phyloP scores from a whole-genome alignment of 2,329 filamentous ascomycete species.

The Aspergillus fumigatus region DNA sequence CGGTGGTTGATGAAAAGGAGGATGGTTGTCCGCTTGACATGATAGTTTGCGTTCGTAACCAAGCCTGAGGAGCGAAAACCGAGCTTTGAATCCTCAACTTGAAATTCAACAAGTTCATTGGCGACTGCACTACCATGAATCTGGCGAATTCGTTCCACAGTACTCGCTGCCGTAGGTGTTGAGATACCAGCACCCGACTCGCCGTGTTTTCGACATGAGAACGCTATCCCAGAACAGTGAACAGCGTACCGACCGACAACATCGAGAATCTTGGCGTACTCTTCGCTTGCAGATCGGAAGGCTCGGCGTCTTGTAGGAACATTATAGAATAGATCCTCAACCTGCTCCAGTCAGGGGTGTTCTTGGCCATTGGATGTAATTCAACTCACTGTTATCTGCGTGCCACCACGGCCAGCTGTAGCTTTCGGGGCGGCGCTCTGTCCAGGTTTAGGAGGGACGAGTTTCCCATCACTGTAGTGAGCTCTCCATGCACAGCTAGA shows the following conservation, averaged over 20 bases:
- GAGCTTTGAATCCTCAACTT: constrained; percentile 67
- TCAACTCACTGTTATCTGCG: constrained; percentile 73
- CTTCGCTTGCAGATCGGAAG: constrained; percentile 86
- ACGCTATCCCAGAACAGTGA: constrained; percentile 85
- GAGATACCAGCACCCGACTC: constrained; percentile 80
- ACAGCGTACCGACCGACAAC: constrained; percentile 90
- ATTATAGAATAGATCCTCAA: constrained; percentile 97
- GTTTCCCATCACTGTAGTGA: constrained; percentile 76
- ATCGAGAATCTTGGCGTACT: constrained; percentile 97
- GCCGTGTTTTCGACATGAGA: constrained; percentile 94
- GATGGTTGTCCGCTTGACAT: constrained; percentile 80
- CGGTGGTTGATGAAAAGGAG: constrained; percentile 96
- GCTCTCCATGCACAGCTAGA: constrained; percentile 88
- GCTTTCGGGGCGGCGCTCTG: constrained; percentile 82
- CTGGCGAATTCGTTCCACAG: constrained; percentile 80
- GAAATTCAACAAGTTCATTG: constrained; percentile 79
- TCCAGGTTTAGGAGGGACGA: constrained; percentile 80
- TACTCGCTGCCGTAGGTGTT: constrained; percentile 67
- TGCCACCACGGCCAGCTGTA: constrained; percentile 80
- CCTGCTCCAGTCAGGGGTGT: constrained; percentile 34
- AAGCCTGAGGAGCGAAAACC: constrained; percentile 79
- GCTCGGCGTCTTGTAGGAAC: constrained; percentile 81
- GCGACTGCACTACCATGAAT: constrained; percentile 81
- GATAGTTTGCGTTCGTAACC: constrained; percentile 91
- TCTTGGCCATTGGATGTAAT: background rate